Base-by-base conservation (phyloP, 176 grass and related monocot genomes). In the Oryza australiensis region DNA sequence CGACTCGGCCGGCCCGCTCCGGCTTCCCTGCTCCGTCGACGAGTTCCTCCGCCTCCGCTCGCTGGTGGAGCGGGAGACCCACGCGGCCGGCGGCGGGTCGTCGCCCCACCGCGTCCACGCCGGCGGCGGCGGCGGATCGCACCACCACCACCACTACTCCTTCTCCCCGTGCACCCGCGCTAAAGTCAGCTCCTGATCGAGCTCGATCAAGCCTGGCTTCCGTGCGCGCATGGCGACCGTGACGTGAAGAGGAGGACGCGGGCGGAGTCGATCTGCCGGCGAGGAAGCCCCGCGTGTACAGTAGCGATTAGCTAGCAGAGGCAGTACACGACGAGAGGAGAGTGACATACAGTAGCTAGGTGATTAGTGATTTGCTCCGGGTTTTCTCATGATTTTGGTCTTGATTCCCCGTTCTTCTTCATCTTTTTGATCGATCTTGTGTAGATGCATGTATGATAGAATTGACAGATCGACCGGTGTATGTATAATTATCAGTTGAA, bases 11-110 rank as follows among this genome's bases (percentile, higher is more conserved):
- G 96, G 96, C 0, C 93, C 91, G 12, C 89, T 99, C 0, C 87
- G 85, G 24, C 89, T 99, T 23, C 96, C 96, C 0, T 99, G 97
- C 91, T 92, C 91, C 48, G 89, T 90, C 72, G 93, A 95, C 40
- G 97, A 99, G 64, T 99, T 99, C 84, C 85, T 95, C 30, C 88
- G 85, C 67, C 91, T 99, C 2, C 89, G 83, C 68, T 85, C 82
- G 87, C 73, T 87, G 62, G 85, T 94, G 24, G 96, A 99, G 12
- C 82, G 83, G 12, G 90, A 94, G 26, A 84, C 88, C 26, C 77
- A 84, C 32, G 12, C 23, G 3, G 51, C 42, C 59, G 41, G 67
- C 34, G 15, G 9, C 12, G 12, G 15, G 0, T 62, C 83, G 4
- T 71, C 83, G 0, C 76, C 87, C 59, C 83, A 82, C 73, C 78